Percentiles rank a stretch among this genome's conserved stretches.
These are phyloP conservation scores for Irpex sp. DNA, from an alignment of 1,284 basidiomycete genomes.

Conservation along the genomic window DNA sequence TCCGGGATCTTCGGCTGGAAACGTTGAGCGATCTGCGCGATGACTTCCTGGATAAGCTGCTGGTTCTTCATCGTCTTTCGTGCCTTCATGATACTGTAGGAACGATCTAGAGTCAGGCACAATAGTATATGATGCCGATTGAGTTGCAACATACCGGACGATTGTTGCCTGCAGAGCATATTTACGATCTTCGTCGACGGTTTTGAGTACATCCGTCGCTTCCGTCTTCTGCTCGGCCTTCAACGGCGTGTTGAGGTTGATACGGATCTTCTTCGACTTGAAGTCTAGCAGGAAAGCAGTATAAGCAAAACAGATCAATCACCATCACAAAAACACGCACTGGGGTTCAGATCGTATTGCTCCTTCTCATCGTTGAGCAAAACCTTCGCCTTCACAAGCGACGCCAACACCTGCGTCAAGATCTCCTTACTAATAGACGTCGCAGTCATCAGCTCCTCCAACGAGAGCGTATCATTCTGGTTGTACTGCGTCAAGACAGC, in stretches of 20 bases:
- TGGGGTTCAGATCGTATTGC: slow-evolving; percentile 91
- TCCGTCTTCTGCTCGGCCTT: slow-evolving; percentile 95
- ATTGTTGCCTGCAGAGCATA: slow-evolving; percentile 97
- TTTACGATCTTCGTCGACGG: slow-evolving; percentile 97
- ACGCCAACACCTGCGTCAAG: slow-evolving; percentile 78
- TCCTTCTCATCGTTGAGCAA: slow-evolving; percentile 83
- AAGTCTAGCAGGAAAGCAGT: slow-evolving; percentile 54
- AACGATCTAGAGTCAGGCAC: neutral
- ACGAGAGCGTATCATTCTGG: slow-evolving; percentile 78
- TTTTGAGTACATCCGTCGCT: slow-evolving; percentile 87
- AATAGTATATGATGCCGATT: neutral
- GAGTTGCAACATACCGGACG: slow-evolving; percentile 63
- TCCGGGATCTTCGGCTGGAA: slow-evolving; percentile 90
- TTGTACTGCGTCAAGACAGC: slow-evolving; percentile 96
- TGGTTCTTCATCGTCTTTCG: slow-evolving; percentile 98
- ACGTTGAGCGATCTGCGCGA: slow-evolving; percentile 84
- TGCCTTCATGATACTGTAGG: slow-evolving; percentile 90
- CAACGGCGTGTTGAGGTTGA: slow-evolving; percentile 92
- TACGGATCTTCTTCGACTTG: slow-evolving; percentile 96
- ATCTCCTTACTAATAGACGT: slow-evolving; percentile 86
- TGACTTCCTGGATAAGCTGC: slow-evolving; percentile 91
- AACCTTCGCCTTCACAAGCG: slow-evolving; percentile 89
- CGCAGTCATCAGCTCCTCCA: slow-evolving; percentile 78
- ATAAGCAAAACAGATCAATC: neutral
- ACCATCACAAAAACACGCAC: slow-evolving; percentile 42